phyloP scores from a whole-genome alignment of 2,329 filamentous ascomycete genomes.

The Gremmenia infestans region DNA sequence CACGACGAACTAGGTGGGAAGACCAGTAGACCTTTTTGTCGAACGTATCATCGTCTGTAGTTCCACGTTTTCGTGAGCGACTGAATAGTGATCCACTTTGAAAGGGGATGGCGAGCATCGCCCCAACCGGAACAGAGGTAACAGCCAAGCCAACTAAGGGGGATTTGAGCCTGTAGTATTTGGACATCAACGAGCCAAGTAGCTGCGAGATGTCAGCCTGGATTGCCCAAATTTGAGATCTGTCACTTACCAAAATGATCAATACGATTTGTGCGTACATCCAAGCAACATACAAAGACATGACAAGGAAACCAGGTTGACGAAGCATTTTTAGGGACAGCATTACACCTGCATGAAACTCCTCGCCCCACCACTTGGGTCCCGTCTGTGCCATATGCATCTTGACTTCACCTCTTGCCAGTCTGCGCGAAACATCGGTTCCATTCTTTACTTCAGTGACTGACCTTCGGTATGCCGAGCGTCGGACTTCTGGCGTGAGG shows the following conservation, averaged over 20 bases:
- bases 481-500: slow-evolving; percentile 65
- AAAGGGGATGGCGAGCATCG: slow-evolving; percentile 65
- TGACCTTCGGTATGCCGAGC: slow-evolving; percentile 63
- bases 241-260: slow-evolving; percentile 57
- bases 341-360: slow-evolving; percentile 64
- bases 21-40: slow-evolving; percentile 62
- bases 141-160: slow-evolving; percentile 63
- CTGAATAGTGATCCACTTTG: slow-evolving; percentile 68
- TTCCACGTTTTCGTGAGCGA: slow-evolving; percentile 53
- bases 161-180: slow-evolving; percentile 59
- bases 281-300: slow-evolving; percentile 71
- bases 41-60: slow-evolving; percentile 64
- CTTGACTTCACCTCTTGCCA: slow-evolving; percentile 70
- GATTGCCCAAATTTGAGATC: slow-evolving; percentile 8
- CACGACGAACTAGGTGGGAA: slow-evolving; percentile 64
- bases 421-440: slow-evolving; percentile 47
- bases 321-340: slow-evolving; percentile 66
- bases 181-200: slow-evolving; percentile 66
- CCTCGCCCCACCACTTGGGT: slow-evolving; percentile 72
- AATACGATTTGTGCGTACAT: slow-evolving; percentile 73
- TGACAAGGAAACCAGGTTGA: slow-evolving; percentile 67
- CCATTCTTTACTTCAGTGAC: slow-evolving; percentile 58
- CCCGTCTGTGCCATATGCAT: slow-evolving; percentile 69
- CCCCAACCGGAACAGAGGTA: slow-evolving; percentile 61
- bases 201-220: slow-evolving; percentile 36